These are phyloP conservation scores for Penicillium silybi DNA, from an alignment of 495 filamentous ascomycete genomes.

Conservation along the genomic window DNA sequence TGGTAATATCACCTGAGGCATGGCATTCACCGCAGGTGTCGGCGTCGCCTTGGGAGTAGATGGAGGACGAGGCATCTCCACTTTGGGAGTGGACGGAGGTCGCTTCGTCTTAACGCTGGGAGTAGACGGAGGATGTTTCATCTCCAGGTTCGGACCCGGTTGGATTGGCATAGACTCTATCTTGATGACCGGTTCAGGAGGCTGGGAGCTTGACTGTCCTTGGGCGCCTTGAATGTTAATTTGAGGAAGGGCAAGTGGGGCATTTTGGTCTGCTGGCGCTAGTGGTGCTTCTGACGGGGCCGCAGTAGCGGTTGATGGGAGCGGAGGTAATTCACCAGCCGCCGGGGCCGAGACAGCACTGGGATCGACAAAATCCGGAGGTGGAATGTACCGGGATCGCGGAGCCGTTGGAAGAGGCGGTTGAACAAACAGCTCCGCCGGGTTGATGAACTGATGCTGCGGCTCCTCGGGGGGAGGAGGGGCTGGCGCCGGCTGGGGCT, in stretches of 20 bases:
- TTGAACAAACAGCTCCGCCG: conserved; percentile 38
- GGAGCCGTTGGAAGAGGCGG: conserved; percentile 30
- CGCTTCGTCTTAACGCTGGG: conserved; percentile 7
- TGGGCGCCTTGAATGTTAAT: neutral
- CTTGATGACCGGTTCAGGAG: conserved; percentile 9
- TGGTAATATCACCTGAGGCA: conserved; percentile 39
- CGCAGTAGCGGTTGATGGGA: conserved; percentile 13
- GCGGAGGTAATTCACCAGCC: conserved; percentile 18
- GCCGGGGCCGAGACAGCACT: conserved; percentile 20
- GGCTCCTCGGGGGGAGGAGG: conserved; percentile 19
- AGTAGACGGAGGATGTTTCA: conserved; percentile 1
- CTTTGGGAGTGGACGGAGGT: conserved; percentile 4
- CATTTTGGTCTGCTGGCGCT: conserved; percentile 1
- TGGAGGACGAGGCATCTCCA: neutral
- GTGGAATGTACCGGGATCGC: conserved; percentile 23
- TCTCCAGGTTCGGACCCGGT: conserved; percentile 9
- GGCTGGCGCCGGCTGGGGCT: conserved; percentile 27
- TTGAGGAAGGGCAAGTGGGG: neutral
- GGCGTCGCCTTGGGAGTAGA: conserved; percentile 6
- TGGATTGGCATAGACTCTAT: conserved; percentile 1
- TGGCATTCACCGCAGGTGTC: conserved; percentile 11
- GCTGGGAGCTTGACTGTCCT: conserved; percentile 5
- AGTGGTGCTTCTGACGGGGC: conserved; percentile 5
- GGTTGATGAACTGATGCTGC: conserved; percentile 45
- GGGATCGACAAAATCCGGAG: conserved; percentile 28